Percentiles rank a stretch among this genome's conserved stretches.
Evolutionary conservation across 192 early-diverging fungal species (phyloP).

Genomic region (Chytriomyces sp.): DNA sequence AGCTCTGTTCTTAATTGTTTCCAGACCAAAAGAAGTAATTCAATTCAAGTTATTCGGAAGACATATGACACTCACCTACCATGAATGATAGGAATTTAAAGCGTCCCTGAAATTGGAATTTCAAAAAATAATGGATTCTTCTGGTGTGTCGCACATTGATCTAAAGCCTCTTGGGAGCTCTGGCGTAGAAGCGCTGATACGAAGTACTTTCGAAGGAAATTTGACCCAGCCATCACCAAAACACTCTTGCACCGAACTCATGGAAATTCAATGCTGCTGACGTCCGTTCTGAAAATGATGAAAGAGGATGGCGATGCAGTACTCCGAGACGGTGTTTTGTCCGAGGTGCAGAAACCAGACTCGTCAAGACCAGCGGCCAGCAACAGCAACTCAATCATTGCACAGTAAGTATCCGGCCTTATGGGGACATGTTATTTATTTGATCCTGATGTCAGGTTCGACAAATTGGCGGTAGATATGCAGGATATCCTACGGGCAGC

Average conservation of each 20-base stretch:
- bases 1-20: neutral
- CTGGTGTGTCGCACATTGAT: neutral
- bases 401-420: too few species aligned
- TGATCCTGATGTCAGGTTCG: too few species aligned
- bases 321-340: neutral
- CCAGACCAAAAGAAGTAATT: neutral
- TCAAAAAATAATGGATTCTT: neutral
- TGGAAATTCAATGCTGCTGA: neutral
- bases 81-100: conserved; percentile 3
- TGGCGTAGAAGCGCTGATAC: neutral
- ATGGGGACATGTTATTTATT: too few species aligned
- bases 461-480: neutral
- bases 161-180: neutral
- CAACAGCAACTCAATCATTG: neutral
- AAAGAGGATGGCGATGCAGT: neutral
- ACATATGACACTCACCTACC: neutral
- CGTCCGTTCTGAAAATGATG: neutral
- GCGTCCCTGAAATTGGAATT: neutral
- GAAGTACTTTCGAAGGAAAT: neutral
- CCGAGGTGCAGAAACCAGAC: neutral
- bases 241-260: neutral
- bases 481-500: conserved; percentile 8
- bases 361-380: neutral
- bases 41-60: neutral
- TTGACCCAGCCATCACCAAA: neutral